Conservation (phyloP, 164 flowering plant genomes). For the Piper betle region DNA sequence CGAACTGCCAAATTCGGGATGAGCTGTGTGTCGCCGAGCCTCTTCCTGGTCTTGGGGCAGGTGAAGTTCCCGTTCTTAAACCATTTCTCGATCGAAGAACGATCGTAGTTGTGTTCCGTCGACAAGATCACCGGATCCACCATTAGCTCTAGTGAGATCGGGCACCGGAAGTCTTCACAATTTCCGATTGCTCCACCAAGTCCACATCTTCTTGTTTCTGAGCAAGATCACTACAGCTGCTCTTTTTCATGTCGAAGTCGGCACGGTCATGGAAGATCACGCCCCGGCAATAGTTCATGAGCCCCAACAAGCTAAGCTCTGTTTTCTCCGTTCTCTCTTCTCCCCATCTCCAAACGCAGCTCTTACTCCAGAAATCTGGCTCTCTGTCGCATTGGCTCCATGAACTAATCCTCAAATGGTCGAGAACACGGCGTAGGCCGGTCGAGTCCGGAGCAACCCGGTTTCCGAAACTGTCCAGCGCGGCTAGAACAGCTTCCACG, state of each 20-base stretch:
- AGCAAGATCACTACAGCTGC: conserved; percentile 1
- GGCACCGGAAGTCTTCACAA: conserved; percentile 64
- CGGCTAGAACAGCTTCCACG: conserved; percentile 16
- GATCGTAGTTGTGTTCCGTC: conserved; percentile 80
- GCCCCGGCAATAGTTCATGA: conserved; percentile 49
- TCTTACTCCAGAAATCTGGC: not conserved
- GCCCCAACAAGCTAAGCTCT: conserved; percentile 28
- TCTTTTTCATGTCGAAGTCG: not conserved
- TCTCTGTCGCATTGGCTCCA: conserved; percentile 55
- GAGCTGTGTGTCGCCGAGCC: conserved; percentile 3
- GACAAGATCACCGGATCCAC: conserved; percentile 60
- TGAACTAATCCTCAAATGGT: conserved; percentile 30
- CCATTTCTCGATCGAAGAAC: conserved; percentile 63
- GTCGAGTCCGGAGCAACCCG: conserved; percentile 28
- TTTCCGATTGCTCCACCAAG: conserved; percentile 26
- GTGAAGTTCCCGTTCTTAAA: conserved; percentile 41
- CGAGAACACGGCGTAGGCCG: conserved; percentile 30
- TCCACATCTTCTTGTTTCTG: conserved; percentile 9
- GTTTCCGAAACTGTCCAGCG: conserved; percentile 39
- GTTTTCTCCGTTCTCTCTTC: too few relatives aligned
- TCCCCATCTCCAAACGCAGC: too few relatives aligned
- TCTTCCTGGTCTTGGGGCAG: conserved; percentile 83
- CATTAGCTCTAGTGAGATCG: conserved; percentile 77
- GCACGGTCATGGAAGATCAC: conserved; percentile 29
- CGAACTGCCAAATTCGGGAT: not conserved